Evolutionary conservation across 768 basidiomycete genomes (phyloP).

Genomic region (Galerina sulciceps): DNA sequence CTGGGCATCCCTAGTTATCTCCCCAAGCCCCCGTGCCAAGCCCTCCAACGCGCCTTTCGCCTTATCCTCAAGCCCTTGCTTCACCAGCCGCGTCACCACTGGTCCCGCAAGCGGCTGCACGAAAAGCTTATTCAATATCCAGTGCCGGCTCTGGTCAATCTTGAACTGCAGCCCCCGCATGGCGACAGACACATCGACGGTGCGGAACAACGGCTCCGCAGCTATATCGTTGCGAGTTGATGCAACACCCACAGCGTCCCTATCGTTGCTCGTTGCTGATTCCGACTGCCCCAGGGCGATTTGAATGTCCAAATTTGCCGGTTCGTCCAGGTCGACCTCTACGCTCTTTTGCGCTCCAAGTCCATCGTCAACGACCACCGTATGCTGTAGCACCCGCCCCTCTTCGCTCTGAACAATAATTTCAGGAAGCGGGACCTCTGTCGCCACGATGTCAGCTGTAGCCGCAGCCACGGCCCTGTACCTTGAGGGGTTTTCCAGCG

Average conservation of each 20-base stretch:
- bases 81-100: conserved; percentile 28
- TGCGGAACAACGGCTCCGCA: conserved; percentile 31
- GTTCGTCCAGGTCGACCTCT: neutral
- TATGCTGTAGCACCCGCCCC: neutral
- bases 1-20: conserved; percentile 26
- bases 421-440: conserved; percentile 11
- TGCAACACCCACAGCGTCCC: neutral
- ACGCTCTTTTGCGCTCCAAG: neutral
- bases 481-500: no score
- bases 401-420: conserved; percentile 17
- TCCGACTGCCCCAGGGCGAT: neutral
- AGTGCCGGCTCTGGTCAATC: conserved; percentile 40
- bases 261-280: neutral
- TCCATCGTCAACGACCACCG: neutral
- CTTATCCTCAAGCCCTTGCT: conserved; percentile 30
- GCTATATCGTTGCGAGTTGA: neutral
- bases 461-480: no score
- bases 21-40: conserved; percentile 30
- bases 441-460: neutral
- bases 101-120: conserved; percentile 40
- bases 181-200: conserved; percentile 32
- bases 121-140: conserved; percentile 41
- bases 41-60: conserved; percentile 27
- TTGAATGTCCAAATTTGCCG: conserved; percentile 13
- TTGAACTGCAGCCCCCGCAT: conserved; percentile 32